phyloP scores from a whole-genome alignment of 495 filamentous ascomycete species.

The Chaetomium tenue region DNA sequence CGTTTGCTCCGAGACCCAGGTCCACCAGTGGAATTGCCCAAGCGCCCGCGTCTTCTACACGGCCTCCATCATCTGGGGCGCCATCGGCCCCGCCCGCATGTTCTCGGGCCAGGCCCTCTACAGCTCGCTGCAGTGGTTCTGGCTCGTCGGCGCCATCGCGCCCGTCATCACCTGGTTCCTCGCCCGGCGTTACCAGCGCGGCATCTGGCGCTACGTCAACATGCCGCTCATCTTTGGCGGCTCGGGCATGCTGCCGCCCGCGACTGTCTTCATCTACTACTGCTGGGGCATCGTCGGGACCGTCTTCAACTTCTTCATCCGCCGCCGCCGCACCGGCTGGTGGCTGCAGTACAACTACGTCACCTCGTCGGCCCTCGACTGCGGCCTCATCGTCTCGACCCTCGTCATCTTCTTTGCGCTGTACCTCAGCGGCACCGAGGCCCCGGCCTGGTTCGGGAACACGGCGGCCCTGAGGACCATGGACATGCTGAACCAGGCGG shows the following conservation, averaged over 20 bases:
- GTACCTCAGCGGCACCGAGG: slow-evolving; percentile 49
- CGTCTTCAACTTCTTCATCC: slow-evolving; percentile 65
- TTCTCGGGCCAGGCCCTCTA: slow-evolving; percentile 64
- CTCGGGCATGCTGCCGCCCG: slow-evolving; percentile 60
- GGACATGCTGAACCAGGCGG: slow-evolving; percentile 36
- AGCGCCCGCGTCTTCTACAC: slow-evolving; percentile 65
- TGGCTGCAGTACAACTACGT: slow-evolving; percentile 80
- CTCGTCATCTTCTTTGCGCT: slow-evolving; percentile 72
- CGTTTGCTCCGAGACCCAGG: slow-evolving; percentile 57
- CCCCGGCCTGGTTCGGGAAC: slow-evolving; percentile 69
- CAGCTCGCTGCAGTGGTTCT: slow-evolving; percentile 64
- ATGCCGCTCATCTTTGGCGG: slow-evolving; percentile 68
- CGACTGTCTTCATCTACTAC: slow-evolving; percentile 64
- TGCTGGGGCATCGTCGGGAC: slow-evolving; percentile 68
- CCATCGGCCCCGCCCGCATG: slow-evolving; percentile 53
- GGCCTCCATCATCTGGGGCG: slow-evolving; percentile 53
- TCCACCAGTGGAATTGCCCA: slow-evolving; percentile 61
- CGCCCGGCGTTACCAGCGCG: slow-evolving; percentile 59
- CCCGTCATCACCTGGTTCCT: slow-evolving; percentile 60
- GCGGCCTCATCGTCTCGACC: slow-evolving; percentile 62
- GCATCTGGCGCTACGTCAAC: slow-evolving; percentile 57
- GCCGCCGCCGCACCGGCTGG: slow-evolving; percentile 63
- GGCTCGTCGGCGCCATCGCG: slow-evolving; percentile 60
- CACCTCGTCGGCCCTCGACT: slow-evolving; percentile 68
- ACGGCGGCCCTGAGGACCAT: slow-evolving; percentile 44